Conservation (phyloP, 2,329 filamentous ascomycete species). For the Diaporthe humulicola region DNA sequence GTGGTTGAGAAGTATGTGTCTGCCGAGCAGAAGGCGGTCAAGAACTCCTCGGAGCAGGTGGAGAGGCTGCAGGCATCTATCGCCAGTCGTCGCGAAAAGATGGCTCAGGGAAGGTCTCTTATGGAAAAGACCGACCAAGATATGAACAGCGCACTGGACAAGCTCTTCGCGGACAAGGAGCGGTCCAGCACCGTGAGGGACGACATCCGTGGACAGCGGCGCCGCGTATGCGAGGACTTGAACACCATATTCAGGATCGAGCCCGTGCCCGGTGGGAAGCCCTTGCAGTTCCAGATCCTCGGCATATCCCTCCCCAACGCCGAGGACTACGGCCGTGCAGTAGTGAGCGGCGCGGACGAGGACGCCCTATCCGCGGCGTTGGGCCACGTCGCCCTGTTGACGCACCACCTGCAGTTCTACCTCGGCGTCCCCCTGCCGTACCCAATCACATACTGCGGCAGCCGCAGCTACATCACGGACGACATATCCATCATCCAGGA, state of each 20-base stretch:
- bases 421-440: slow-evolving; percentile 85
- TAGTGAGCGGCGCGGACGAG: slow-evolving; percentile 65
- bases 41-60: slow-evolving; percentile 71
- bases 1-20: slow-evolving; percentile 68
- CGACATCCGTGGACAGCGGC: slow-evolving; percentile 85
- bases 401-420: slow-evolving; percentile 85
- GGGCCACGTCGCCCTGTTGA: slow-evolving; percentile 82
- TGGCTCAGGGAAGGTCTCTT: slow-evolving; percentile 71
- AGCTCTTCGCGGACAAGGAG: slow-evolving; percentile 68
- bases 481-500: slow-evolving; percentile 72
- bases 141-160: slow-evolving; percentile 71
- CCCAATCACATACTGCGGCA: slow-evolving; percentile 78
- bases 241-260: slow-evolving; percentile 84
- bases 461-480: slow-evolving; percentile 81
- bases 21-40: slow-evolving; percentile 75
- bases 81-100: slow-evolving; percentile 73
- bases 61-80: slow-evolving; percentile 79
- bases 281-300: slow-evolving; percentile 88
- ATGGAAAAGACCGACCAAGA: slow-evolving; percentile 72
- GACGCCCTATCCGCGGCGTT: slow-evolving; percentile 85
- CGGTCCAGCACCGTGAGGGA: slow-evolving; percentile 70
- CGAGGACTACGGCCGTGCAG: slow-evolving; percentile 69
- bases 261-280: slow-evolving; percentile 66
- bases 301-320: slow-evolving; percentile 85
- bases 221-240: slow-evolving; percentile 89